Evolutionary conservation across 331 rosid genomes (phyloP), one percentile per base, ranked within the genome.

Genomic region (Acacia pycnantha): DNA sequence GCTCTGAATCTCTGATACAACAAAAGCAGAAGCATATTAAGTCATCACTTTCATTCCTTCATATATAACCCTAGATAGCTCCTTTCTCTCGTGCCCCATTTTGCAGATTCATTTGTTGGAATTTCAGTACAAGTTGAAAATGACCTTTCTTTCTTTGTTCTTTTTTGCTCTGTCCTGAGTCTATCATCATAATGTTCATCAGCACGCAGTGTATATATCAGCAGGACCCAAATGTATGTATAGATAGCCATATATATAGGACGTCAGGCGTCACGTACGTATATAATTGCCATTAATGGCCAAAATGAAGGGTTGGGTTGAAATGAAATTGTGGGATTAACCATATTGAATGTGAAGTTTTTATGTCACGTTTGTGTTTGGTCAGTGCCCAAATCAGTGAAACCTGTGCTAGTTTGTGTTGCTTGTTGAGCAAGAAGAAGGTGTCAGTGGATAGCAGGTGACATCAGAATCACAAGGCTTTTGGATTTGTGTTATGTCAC

Each of bases 381-480:
- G 67, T 26, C 47, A 74, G 68, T 11, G 7, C 27, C 69, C 56
- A 37, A 54, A 24, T 68, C 33, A 10, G 74, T 68, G 81, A 74
- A 29, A 65, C 46, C 72, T 70, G 16, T 43, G 73, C 13, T 33
- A 22, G 44, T 29, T 65, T 31, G 9, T 65, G 27, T 27, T 62
- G 74, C 82, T 83, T 78, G 77, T 73, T 73, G 61, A 72, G 66
- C 48, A 53, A 65, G 44, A 24, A 22, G 66, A 18, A 33, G 71
- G 71, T 33, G 71, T 65, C 71, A 33, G 71, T 18, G 71, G n/a
- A 65, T 8, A 33, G 33, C 13, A 65, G 66, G 35, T 59, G 66
- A 59, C 66, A 24, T 59, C 66, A 59, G 16, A 18, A 0, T 62
- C 10, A 11, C 4, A 27, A 62, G 68, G 68, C 35, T 62, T 62